Base-by-base conservation (phyloP, 192 early-diverging fungal species). In the Borealophlyctis nickersoniae region DNA sequence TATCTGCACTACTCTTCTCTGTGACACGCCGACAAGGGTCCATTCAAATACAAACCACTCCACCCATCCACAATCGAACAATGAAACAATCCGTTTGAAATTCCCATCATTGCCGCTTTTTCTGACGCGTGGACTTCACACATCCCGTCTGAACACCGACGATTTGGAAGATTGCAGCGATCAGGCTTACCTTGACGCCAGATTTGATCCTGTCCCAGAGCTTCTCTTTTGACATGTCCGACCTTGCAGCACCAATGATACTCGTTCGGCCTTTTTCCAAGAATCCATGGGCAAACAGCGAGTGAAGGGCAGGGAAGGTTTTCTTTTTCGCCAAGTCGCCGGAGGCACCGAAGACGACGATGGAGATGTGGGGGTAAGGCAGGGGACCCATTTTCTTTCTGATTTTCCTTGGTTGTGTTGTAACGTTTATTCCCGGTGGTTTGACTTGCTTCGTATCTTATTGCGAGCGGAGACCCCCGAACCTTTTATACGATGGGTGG, bases 271-370 rank as follows among this genome's bases (percentile, higher is more conserved):
- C 79, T 35, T 80, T 76, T 27, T 87, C 84, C 3, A 94, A 77
- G 35, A 87, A 81, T 0, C 78, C 77, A 68, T 87, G 85, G 60
- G 82, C 81, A 77, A 86, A 88, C 36, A 92, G 84, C 48, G 87
- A 87, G 81, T 89, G 92, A 39, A 94, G 78, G 11, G 91, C 89
- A 4, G 92, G 92, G 70, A 81, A 94, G 29, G 92, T 92, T 77
- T 92, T 94, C 59, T 94, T 94, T 73, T 90, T 91, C 50, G 92
- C 92, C 52, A 94, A 80, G 73, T 94, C 92, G 49, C 92, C 92
- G 16, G 88, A 91, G 29, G 92, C 92, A 33, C 92, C 92, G 58
- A 94, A 84, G 13, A 94, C 91, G 85, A 76, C 74, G 52, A 81
- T 52, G 14, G 65, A 33, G 61, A 65, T 49, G 29, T 70, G 69